Evolutionary conservation across 305 asterid species (phyloP).

Genomic region (Fraxinus nigra): DNA sequence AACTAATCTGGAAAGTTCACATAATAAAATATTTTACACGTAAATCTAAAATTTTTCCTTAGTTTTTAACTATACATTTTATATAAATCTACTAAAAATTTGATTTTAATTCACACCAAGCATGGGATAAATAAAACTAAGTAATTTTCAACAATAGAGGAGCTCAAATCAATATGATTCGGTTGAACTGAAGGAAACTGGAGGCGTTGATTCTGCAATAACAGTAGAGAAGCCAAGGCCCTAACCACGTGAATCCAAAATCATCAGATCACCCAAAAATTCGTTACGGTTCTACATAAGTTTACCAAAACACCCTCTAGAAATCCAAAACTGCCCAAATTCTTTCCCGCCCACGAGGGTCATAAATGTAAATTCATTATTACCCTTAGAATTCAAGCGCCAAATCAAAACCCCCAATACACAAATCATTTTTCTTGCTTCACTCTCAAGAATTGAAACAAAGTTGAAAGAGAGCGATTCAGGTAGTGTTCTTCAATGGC

Average conservation of each 20-base stretch:
- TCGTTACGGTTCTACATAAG: background rate
- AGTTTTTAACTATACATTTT: no score
- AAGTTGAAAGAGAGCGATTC: background rate
- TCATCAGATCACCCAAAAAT: background rate
- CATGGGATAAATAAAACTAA: no score
- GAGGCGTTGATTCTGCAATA: background rate
- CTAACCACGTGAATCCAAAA: background rate
- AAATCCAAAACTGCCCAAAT: slow-evolving; percentile 5
- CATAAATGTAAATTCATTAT: slow-evolving; percentile 12
- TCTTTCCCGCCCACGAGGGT: slow-evolving; percentile 35
- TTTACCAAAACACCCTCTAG: slow-evolving; percentile 19
- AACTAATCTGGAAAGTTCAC: no score
- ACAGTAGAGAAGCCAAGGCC: background rate
- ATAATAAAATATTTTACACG: no score
- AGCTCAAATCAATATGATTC: background rate
- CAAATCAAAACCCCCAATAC: slow-evolving; percentile 11
- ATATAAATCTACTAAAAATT: no score
- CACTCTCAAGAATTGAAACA: slow-evolving; percentile 12
- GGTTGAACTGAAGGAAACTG: background rate
- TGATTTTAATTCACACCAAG: no score
- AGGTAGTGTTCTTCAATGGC: slow-evolving; percentile 35
- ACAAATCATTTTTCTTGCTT: slow-evolving; percentile 3
- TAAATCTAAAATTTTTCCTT: no score
- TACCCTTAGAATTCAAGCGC: slow-evolving; percentile 39
- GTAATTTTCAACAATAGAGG: background rate